A percentile compares a stretch with the other conserved stretches of the same genome.
phyloP scores from a whole-genome alignment of 2,329 filamentous ascomycete species.

The Apiospora marii region DNA sequence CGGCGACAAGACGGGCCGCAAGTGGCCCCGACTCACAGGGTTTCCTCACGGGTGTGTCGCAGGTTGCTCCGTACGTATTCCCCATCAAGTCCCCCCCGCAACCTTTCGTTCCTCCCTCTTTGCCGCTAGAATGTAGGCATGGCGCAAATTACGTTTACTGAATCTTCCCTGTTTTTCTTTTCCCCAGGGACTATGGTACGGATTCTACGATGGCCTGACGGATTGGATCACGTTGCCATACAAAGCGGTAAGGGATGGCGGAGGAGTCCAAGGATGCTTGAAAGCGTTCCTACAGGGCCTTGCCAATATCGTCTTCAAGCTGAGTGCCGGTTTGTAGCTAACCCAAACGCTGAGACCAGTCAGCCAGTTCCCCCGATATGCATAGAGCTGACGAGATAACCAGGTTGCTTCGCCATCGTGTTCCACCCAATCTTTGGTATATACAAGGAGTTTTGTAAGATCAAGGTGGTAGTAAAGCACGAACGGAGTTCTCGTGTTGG shows the following conservation, averaged over 20 bases:
- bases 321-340: background rate
- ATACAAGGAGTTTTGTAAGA: conserved; percentile 6
- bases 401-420: background rate
- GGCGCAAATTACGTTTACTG: background rate
- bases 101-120: background rate
- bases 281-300: background rate
- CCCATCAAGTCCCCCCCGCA: background rate
- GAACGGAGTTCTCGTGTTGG: background rate
- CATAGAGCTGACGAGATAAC: background rate
- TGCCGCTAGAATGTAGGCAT: background rate
- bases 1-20: conserved; percentile 2
- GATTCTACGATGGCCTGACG: background rate
- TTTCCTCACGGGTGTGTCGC: background rate
- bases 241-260: conserved; percentile 11
- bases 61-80: background rate
- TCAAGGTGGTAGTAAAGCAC: background rate
- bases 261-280: background rate
- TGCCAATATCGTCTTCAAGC: background rate
- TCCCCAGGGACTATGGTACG: background rate
- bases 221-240: background rate
- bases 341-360: background rate
- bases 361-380: background rate
- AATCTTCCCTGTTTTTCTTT: no score
- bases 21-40: background rate
- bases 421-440: background rate